Percentiles rank a stretch among this genome's conserved stretches.
Conservation (phyloP, 805 yeast species). For the Saturnispora ahearnii region DNA sequence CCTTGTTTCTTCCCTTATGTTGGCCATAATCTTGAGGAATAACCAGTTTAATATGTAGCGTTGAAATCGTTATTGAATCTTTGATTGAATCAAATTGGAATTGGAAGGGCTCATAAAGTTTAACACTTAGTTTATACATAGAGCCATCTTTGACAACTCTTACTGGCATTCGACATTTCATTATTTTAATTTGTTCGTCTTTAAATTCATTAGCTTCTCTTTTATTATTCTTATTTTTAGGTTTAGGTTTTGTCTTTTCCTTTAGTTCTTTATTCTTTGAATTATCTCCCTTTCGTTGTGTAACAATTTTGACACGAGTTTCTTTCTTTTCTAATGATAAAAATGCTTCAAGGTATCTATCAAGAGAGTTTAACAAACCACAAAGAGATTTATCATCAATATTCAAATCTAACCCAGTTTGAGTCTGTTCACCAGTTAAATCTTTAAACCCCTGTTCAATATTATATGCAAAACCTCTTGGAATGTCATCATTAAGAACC, state of each 20-base stretch:
- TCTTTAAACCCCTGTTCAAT: slow-evolving; percentile 55
- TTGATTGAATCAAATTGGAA: slow-evolving; percentile 24
- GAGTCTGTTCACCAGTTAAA: slow-evolving; percentile 10
- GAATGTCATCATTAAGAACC: slow-evolving; percentile 59
- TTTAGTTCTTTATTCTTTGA: background rate
- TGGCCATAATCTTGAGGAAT: slow-evolving; percentile 26
- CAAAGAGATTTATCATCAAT: slow-evolving; percentile 26
- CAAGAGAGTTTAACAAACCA: slow-evolving; percentile 48
- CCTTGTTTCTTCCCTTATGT: slow-evolving; percentile 14
- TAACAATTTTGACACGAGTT: slow-evolving; percentile 49
- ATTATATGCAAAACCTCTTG: slow-evolving; percentile 57
- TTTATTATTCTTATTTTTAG: slow-evolving; percentile 5
- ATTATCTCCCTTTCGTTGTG: slow-evolving; percentile 17
- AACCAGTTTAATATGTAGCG: slow-evolving; percentile 23
- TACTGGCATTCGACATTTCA: slow-evolving; percentile 21
- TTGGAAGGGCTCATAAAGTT: slow-evolving; percentile 23
- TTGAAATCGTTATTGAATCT: slow-evolving; percentile 20
- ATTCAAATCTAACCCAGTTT: slow-evolving; percentile 30
- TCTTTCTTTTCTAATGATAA: slow-evolving; percentile 50
- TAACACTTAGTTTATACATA: slow-evolving; percentile 22
- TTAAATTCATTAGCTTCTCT: slow-evolving; percentile 10
- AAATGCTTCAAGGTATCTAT: slow-evolving; percentile 48
- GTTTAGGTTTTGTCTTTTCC: slow-evolving; percentile 6
- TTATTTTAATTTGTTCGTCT: slow-evolving; percentile 19
- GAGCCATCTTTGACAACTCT: slow-evolving; percentile 19